Evolutionary conservation across 768 basidiomycete genomes (phyloP).

Genomic region (Hericium alpestre): DNA sequence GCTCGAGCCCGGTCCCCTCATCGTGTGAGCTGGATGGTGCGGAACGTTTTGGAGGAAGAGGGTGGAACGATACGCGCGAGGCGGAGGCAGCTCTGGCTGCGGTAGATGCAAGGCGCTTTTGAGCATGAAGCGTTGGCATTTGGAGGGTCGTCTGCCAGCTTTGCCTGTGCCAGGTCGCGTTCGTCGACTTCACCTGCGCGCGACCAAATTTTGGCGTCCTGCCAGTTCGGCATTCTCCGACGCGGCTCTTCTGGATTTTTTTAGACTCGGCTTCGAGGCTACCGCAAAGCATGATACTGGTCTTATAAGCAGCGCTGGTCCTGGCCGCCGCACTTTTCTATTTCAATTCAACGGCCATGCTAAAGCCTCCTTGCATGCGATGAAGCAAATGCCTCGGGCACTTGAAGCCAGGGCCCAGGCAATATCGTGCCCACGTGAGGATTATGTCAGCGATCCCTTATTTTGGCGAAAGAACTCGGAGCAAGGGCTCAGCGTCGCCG

Average conservation of each 20-base stretch:
- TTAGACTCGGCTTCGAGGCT: background rate
- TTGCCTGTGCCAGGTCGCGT: background rate
- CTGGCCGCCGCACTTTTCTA: background rate
- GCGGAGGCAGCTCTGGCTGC: conserved; percentile 42
- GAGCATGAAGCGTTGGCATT: conserved; percentile 45
- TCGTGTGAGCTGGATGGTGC: conserved; percentile 38
- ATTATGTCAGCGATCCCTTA: no score
- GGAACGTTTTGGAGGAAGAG: conserved; percentile 55
- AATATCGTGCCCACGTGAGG: no score
- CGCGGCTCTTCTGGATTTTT: background rate
- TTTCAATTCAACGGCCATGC: no score
- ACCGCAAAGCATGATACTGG: background rate
- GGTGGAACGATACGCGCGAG: conserved; percentile 40
- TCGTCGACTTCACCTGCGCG: background rate
- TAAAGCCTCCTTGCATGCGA: no score
- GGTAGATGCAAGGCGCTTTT: conserved; percentile 39
- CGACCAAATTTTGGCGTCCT: background rate
- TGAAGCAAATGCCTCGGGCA: no score
- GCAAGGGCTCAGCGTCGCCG: no score
- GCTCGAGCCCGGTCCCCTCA: conserved; percentile 60
- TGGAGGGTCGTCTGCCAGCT: background rate
- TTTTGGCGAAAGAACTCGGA: no score
- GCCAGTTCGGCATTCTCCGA: background rate
- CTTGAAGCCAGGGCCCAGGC: no score
- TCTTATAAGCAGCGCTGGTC: background rate